Conservation (phyloP, 2,329 filamentous ascomycete species). For the Curvularia lunata region DNA sequence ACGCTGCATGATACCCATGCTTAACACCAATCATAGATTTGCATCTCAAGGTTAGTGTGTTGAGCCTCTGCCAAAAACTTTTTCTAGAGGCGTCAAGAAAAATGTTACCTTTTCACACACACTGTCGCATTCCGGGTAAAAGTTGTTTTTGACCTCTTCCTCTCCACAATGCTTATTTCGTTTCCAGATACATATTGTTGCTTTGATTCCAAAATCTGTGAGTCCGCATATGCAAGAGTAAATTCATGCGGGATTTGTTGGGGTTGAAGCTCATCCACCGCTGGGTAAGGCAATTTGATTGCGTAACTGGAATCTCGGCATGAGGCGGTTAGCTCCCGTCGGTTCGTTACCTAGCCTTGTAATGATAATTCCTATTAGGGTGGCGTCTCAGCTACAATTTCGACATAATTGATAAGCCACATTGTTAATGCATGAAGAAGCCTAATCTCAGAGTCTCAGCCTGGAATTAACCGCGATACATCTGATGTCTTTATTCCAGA, state of each 20-base stretch:
- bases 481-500: too few species aligned
- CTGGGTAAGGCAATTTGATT: neutral
- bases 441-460: too few species aligned
- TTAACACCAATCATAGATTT: neutral
- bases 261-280: neutral
- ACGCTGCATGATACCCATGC: neutral
- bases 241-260: neutral
- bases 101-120: neutral
- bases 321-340: neutral
- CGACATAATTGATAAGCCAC: neutral
- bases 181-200: neutral
- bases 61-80: neutral
- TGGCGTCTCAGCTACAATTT: neutral
- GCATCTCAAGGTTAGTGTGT: neutral
- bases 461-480: too few species aligned
- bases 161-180: neutral
- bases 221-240: neutral
- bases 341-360: too few species aligned
- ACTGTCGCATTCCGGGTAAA: neutral
- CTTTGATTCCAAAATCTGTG: neutral
- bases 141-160: neutral
- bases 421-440: too few species aligned
- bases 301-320: neutral
- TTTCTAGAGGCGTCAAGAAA: neutral
- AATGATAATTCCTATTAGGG: too few species aligned